Conservation (phyloP, 495 filamentous ascomycete species). For the Annulohypoxylon bovei region DNA sequence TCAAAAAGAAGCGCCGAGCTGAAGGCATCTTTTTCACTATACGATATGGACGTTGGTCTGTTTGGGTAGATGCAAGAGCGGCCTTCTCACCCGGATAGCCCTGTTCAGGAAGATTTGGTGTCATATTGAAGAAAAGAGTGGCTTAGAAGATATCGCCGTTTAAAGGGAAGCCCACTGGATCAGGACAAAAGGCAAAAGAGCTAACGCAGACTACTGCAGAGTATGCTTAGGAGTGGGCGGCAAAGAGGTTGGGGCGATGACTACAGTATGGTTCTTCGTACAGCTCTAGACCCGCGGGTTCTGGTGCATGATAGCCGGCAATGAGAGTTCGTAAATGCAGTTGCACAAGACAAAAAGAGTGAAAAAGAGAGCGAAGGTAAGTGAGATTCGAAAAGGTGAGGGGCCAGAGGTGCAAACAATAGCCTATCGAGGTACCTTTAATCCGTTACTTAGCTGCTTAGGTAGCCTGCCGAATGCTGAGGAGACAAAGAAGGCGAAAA, state of each 20-base stretch:
- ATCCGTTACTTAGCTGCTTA: conserved; percentile 4
- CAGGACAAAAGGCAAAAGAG: conserved; percentile 27
- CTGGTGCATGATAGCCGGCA: conserved; percentile 15
- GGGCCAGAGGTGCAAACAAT: not conserved
- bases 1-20: conserved; percentile 40
- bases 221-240: conserved; percentile 30
- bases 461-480: conserved; percentile 18
- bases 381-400: conserved; percentile 13
- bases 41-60: conserved; percentile 12
- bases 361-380: conserved; percentile 10
- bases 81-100: conserved; percentile 23
- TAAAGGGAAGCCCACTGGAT: conserved; percentile 22
- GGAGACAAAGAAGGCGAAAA: conserved; percentile 12
- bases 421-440: conserved; percentile 19
- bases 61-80: not conserved
- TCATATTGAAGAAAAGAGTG: conserved; percentile 29
- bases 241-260: conserved; percentile 20
- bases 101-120: conserved; percentile 9
- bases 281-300: conserved; percentile 7
- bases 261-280: conserved; percentile 22
- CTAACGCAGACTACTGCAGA: conserved; percentile 42
- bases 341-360: conserved; percentile 14
- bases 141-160: conserved; percentile 16
- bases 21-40: conserved; percentile 43
- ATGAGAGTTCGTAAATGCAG: conserved; percentile 13